These are phyloP conservation scores for Aspergillus sclerotiicarbonarius DNA, from an alignment of 495 filamentous ascomycete genomes.

Conservation along the genomic window DNA sequence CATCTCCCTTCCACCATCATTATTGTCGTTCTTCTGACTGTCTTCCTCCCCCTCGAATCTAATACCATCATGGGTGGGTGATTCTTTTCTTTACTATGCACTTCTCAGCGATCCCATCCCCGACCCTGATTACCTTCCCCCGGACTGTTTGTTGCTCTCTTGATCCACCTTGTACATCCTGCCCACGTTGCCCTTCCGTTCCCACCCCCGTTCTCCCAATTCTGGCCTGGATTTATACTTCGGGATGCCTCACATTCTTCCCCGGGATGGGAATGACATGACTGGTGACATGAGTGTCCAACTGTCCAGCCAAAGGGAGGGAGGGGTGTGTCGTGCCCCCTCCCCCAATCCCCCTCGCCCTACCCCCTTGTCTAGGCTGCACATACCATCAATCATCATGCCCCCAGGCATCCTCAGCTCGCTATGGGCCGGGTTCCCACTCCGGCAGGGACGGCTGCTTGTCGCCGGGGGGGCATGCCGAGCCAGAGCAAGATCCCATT, in stretches of 20 bases:
- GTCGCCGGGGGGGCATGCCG: background rate
- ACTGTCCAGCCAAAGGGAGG: background rate
- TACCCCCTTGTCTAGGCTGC: conserved; percentile 3
- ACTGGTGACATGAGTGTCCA: background rate
- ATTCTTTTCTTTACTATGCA: conserved; percentile 9
- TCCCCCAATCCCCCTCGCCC: background rate
- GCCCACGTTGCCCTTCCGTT: conserved; percentile 6
- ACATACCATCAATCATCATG: background rate
- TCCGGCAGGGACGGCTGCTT: background rate
- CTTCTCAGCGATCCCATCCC: background rate
- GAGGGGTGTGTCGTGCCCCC: too few relatives aligned
- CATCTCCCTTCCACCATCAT: background rate
- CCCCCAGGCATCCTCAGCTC: conserved; percentile 3
- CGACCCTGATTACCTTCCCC: background rate
- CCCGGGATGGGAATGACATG: background rate
- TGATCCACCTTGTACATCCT: background rate
- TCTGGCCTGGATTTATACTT: conserved; percentile 16
- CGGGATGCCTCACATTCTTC: background rate
- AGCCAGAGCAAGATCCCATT: background rate
- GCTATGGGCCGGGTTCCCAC: background rate
- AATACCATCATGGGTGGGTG: conserved; percentile 32
- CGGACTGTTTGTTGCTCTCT: background rate
- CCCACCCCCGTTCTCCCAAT: conserved; percentile 27
- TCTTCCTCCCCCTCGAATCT: background rate
- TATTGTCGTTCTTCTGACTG: background rate